Conservation (phyloP, 2,329 filamentous ascomycete species). For the Colletotrichum navitas region DNA sequence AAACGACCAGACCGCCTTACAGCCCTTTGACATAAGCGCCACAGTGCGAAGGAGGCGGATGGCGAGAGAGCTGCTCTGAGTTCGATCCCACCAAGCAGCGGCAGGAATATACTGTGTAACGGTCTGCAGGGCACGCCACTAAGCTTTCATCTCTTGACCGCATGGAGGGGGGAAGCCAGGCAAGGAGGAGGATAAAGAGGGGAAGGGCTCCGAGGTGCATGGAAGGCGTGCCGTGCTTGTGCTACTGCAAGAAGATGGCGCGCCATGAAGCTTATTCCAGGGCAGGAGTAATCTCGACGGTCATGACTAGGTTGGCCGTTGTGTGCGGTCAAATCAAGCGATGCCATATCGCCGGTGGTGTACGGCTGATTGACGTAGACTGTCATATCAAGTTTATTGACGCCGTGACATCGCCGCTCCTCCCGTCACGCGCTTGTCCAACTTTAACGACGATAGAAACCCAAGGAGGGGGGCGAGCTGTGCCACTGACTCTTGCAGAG, state of each 20-base stretch:
- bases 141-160: conserved; percentile 25
- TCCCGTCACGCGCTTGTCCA: not conserved
- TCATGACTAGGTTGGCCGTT: not conserved
- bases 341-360: not conserved
- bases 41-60: conserved; percentile 32
- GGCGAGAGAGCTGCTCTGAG: conserved; percentile 17
- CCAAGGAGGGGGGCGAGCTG: not conserved
- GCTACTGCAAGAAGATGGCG: conserved; percentile 33
- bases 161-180: not conserved
- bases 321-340: not conserved
- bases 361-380: not conserved
- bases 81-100: conserved; percentile 36
- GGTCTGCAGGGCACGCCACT: conserved; percentile 37
- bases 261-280: conserved; percentile 38
- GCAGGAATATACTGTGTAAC: conserved; percentile 40
- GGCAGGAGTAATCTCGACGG: conserved; percentile 2
- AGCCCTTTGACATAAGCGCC: not conserved
- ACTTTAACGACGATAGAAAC: conserved; percentile 9
- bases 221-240: conserved; percentile 23
- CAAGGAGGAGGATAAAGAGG: not conserved
- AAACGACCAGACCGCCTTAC: conserved; percentile 21
- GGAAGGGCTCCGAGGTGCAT: conserved; percentile 24
- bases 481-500: conserved; percentile 29
- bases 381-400: not conserved
- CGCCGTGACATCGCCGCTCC: conserved; percentile 9